phyloP scores from a whole-genome alignment of 345 rosid species.

The Camelina laxa region DNA sequence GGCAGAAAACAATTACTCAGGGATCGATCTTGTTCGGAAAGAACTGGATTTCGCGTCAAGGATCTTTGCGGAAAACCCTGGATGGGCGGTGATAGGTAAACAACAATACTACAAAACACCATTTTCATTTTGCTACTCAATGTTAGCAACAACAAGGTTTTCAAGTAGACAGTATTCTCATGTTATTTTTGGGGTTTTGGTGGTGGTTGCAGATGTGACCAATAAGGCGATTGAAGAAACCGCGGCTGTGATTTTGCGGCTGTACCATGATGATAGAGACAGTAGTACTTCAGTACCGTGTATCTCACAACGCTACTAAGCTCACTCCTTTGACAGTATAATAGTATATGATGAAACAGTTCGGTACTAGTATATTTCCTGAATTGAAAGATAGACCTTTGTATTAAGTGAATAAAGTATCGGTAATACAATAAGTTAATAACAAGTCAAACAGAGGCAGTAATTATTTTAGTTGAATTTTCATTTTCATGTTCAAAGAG shows the following conservation, averaged over 20 bases:
- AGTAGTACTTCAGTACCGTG: constrained; percentile 64
- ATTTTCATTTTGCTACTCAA: not conserved
- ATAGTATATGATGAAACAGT: constrained; percentile 8
- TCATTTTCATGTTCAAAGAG: too few relatives aligned
- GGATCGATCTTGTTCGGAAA: constrained; percentile 71
- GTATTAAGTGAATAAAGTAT: not conserved
- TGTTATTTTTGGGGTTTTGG: not conserved
- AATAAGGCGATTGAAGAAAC: constrained; percentile 95
- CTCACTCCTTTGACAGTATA: constrained; percentile 19
- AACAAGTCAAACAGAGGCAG: not conserved
- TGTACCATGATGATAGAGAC: constrained; percentile 69
- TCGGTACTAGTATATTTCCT: not conserved
- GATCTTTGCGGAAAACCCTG: constrained; percentile 70
- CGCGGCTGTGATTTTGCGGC: constrained; percentile 75
- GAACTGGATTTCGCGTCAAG: constrained; percentile 71
- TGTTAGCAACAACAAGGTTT: not conserved
- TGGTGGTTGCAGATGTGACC: constrained; percentile 69
- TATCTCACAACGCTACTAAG: constrained; percentile 68
- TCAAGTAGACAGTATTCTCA: not conserved
- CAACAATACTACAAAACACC: constrained; percentile 1
- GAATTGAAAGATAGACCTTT: not conserved
- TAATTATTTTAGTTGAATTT: not conserved
- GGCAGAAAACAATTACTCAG: constrained; percentile 72
- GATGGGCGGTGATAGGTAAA: constrained; percentile 85
- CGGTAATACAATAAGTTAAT: not conserved